These are phyloP conservation scores for Sordaria brevicollis DNA, from an alignment of 495 filamentous ascomycete genomes.

Conservation along the genomic window DNA sequence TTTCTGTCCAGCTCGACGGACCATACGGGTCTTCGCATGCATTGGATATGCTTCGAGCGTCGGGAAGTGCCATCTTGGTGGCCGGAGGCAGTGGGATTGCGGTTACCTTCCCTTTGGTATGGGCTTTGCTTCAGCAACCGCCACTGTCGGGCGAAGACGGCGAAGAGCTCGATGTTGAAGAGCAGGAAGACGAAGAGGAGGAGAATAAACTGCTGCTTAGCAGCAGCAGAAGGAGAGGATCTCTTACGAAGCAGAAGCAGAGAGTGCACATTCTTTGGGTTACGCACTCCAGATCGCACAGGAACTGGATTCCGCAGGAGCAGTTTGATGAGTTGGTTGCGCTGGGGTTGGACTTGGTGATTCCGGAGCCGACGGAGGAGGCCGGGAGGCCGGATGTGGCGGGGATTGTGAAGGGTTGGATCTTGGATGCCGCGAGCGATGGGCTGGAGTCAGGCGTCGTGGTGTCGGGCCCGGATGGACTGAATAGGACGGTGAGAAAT, in stretches of 20 bases:
- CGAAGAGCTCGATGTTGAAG: background rate
- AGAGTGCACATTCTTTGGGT: constrained; percentile 47
- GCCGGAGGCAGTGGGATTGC: constrained; percentile 55
- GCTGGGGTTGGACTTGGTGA: constrained; percentile 35
- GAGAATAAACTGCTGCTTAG: background rate
- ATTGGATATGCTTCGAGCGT: constrained; percentile 24
- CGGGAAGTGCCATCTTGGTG: constrained; percentile 40
- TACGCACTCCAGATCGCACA: constrained; percentile 38
- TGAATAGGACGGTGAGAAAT: constrained; percentile 44
- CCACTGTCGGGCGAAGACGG: background rate
- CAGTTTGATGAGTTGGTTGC: constrained; percentile 33
- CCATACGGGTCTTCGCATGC: constrained; percentile 44
- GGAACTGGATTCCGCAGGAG: constrained; percentile 38
- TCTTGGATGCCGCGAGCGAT: constrained; percentile 16
- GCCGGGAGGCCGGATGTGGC: constrained; percentile 42
- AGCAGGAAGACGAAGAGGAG: background rate
- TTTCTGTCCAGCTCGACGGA: constrained; percentile 38
- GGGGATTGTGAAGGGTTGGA: constrained; percentile 22
- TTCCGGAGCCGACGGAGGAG: constrained; percentile 42
- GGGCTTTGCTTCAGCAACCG: constrained; percentile 21
- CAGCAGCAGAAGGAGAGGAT: background rate
- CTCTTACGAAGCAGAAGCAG: constrained; percentile 13
- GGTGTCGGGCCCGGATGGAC: constrained; percentile 43
- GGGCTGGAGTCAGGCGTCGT: constrained; percentile 32
- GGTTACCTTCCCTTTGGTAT: constrained; percentile 37